Evolutionary conservation across 805 yeast genomes (phyloP), one percentile per base, ranked within the genome.

Genomic region (Starmera quercuum): DNA sequence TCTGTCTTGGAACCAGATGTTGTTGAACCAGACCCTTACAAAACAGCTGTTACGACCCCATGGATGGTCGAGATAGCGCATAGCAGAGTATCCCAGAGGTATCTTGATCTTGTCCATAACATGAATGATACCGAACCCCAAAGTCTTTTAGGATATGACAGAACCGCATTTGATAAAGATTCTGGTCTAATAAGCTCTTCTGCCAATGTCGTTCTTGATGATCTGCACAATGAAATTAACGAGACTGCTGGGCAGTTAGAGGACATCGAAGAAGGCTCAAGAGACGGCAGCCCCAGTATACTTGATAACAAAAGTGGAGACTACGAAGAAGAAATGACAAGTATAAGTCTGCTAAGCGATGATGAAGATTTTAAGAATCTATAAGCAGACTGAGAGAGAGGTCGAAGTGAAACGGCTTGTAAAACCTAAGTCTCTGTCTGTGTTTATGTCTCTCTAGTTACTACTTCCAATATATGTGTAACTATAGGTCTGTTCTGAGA

Each of bases 301-400:
- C n/a, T n/a, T n/a, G n/a, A n/a, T n/a, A n/a, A n/a, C n/a, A n/a
- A n/a, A n/a, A n/a, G n/a, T n/a, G n/a, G n/a, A n/a, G n/a, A n/a
- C n/a, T n/a, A n/a, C n/a, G n/a, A n/a, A n/a, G n/a, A n/a, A n/a
- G 46, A 38, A 4, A 43, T 43, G 20, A 42, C 31, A 9, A 25
- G 29, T 13, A 23, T 29, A 14, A 30, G 26, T 9, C 23, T 30
- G 2, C 9, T 30, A 12, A 38, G 36, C 25, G 41, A 38, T 14
- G 38, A 36, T 27, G 41, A 38, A 9, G 35, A 37, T 15, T 15
- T 30, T 33, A 30, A 29, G 23, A 21, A 3, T 18, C 19, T 28
- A 7, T 28, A 5, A 19, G 8, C n/a, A n/a, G n/a, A n/a, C n/a
- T n/a, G n/a, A n/a, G n/a, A n/a, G n/a, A n/a, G n/a, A n/a, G n/a